These are phyloP conservation scores for Pythium plurisporium DNA, from an alignment of 352 stramenopile genomes.

Conservation along the genomic window DNA sequence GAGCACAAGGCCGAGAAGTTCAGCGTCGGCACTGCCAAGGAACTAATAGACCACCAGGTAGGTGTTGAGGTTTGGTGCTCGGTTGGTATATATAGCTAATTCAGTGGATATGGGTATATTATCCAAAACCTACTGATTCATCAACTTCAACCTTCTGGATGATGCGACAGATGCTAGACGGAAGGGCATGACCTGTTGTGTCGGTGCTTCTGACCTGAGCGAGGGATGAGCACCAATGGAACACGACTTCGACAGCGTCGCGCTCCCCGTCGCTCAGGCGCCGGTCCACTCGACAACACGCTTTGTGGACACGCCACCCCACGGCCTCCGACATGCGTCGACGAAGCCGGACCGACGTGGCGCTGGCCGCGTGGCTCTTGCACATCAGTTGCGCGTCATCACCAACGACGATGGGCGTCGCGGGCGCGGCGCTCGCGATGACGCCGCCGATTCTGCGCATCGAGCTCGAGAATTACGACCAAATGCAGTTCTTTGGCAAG, in stretches of 20 bases:
- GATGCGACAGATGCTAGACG: not conserved
- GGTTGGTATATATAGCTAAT: too few species aligned
- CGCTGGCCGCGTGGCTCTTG: not conserved
- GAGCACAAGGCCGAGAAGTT: too few species aligned
- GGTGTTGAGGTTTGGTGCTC: too few species aligned
- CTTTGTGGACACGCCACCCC: not conserved
- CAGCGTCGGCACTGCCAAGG: too few species aligned
- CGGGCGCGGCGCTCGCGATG: not conserved
- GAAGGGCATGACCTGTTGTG: too few species aligned
- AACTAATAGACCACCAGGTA: not conserved
- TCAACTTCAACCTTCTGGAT: not conserved
- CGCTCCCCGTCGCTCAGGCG: too few species aligned
- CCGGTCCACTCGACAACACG: too few species aligned
- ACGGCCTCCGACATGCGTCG: not conserved
- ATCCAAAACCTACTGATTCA: not conserved
- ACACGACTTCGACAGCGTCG: too few species aligned
- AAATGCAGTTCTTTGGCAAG: slow-evolving; percentile 71
- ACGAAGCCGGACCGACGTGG: not conserved
- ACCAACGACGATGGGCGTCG: not conserved
- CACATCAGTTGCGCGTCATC: not conserved
- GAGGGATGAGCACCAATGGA: too few species aligned
- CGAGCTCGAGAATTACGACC: slow-evolving; percentile 66
- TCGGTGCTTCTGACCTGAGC: not conserved
- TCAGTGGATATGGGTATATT: not conserved
- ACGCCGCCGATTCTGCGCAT: slow-evolving; percentile 36